These are phyloP conservation scores for Bipolaris bicolor DNA, from an alignment of 2,329 filamentous ascomycete species.

Conservation along the genomic window DNA sequence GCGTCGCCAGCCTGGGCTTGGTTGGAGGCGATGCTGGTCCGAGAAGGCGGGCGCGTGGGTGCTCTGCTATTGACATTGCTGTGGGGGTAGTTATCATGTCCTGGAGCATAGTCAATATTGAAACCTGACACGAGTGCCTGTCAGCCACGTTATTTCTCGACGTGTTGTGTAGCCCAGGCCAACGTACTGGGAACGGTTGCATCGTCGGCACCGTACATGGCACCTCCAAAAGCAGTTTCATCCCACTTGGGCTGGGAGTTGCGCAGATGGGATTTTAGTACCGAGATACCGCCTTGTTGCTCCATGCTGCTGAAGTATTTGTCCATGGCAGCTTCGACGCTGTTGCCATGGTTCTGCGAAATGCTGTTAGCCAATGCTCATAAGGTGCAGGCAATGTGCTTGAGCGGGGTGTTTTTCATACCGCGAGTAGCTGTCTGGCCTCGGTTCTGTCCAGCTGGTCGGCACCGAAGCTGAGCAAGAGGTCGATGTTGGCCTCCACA, in stretches of 20 bases:
- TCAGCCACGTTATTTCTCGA: conserved; percentile 23
- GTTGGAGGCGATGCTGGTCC: conserved; percentile 40
- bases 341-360: conserved; percentile 33
- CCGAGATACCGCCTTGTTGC: conserved; percentile 16
- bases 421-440: conserved; percentile 25
- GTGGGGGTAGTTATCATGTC: conserved; percentile 40
- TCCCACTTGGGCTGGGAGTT: conserved; percentile 40
- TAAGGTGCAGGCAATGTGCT: conserved; percentile 1
- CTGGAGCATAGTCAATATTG: conserved; percentile 43
- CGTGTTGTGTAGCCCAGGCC: conserved; percentile 2
- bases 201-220: conserved; percentile 39
- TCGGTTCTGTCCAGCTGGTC: conserved; percentile 24
- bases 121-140: conserved; percentile 33
- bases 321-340: conserved; percentile 30
- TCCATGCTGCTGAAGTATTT: conserved; percentile 29
- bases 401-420: conserved; percentile 10
- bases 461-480: conserved; percentile 18
- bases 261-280: conserved; percentile 28
- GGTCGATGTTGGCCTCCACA: conserved; percentile 15
- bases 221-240: conserved; percentile 37
- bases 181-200: conserved; percentile 39
- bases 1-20: conserved; percentile 40
- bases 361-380: conserved; percentile 4
- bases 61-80: conserved; percentile 43
- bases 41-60: conserved; percentile 45